Evolutionary conservation across 164 flowering plant genomes (phyloP).

Genomic region (Chimonanthus salicifolius): DNA sequence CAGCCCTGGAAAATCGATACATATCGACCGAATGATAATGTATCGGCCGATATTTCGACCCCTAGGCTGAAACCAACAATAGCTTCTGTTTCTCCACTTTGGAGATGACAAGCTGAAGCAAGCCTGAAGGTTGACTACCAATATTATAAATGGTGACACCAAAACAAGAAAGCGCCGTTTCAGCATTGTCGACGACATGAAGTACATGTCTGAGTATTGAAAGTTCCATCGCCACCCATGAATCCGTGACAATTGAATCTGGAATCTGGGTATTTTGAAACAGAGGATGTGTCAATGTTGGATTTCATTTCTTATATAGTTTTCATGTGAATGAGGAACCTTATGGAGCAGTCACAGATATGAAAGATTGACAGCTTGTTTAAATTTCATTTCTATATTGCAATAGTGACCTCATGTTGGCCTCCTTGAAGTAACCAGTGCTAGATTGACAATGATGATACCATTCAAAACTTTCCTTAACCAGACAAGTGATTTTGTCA

Average conservation of each 20-base stretch:
- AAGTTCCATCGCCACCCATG: not conserved
- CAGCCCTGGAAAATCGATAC: no score
- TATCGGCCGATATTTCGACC: no score
- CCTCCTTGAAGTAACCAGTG: not conserved
- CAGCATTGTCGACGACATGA: not conserved
- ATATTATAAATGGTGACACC: constrained; percentile 1
- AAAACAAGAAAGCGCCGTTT: constrained; percentile 7
- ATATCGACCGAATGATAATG: no score
- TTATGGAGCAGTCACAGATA: not conserved
- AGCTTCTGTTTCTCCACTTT: not conserved
- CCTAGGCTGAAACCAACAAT: not conserved
- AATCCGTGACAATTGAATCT: not conserved
- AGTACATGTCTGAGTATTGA: not conserved
- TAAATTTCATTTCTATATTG: not conserved
- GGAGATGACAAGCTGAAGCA: not conserved
- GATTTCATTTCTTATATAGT: not conserved
- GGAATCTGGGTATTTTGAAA: not conserved
- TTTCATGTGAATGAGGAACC: not conserved
- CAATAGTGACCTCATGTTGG: not conserved
- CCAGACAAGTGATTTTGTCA: not conserved
- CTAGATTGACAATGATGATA: not conserved
- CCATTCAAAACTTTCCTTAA: not conserved
- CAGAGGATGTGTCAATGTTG: not conserved
- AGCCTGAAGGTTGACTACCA: not conserved
- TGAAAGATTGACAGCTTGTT: not conserved